phyloP scores from a whole-genome alignment of 192 early-diverging fungal genomes.

The Phycomyces blakesleeanus region DNA sequence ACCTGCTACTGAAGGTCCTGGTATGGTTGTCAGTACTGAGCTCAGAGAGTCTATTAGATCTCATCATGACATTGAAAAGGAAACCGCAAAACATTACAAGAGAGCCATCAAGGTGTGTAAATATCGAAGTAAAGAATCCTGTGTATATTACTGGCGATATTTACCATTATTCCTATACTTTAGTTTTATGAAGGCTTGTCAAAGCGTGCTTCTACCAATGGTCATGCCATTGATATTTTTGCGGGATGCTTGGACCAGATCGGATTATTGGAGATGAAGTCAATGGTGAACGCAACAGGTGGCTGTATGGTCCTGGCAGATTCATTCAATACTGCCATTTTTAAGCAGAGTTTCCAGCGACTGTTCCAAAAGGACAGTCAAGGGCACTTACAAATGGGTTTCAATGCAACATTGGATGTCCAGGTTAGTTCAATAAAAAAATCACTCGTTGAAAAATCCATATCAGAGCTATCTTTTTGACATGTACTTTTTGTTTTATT shows the following conservation, averaged over 20 bases:
- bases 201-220: conserved; percentile 81
- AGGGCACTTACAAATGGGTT: conserved; percentile 90
- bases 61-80: conserved; percentile 98
- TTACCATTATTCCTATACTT: background rate
- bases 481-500: too few species aligned
- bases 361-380: conserved; percentile 89
- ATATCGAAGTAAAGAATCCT: background rate
- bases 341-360: conserved; percentile 97
- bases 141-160: background rate
- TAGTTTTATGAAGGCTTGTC: conserved; percentile 91
- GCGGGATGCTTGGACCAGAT: conserved; percentile 97
- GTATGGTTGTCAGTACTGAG: conserved; percentile 89
- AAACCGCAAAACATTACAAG: conserved; percentile 86
- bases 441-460: too few species aligned
- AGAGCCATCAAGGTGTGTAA: conserved; percentile 76
- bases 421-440: conserved; percentile 52
- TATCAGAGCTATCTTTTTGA: too few species aligned
- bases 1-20: conserved; percentile 91
- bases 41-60: conserved; percentile 92
- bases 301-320: conserved; percentile 94
- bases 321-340: conserved; percentile 92
- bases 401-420: conserved; percentile 96
- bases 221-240: conserved; percentile 94
- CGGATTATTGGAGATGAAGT: conserved; percentile 95
- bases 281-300: conserved; percentile 81